Evolutionary conservation across 208 protist species (phyloP), one percentile per base, ranked within the genome.

Genomic region (Crithidia fasciculata): DNA sequence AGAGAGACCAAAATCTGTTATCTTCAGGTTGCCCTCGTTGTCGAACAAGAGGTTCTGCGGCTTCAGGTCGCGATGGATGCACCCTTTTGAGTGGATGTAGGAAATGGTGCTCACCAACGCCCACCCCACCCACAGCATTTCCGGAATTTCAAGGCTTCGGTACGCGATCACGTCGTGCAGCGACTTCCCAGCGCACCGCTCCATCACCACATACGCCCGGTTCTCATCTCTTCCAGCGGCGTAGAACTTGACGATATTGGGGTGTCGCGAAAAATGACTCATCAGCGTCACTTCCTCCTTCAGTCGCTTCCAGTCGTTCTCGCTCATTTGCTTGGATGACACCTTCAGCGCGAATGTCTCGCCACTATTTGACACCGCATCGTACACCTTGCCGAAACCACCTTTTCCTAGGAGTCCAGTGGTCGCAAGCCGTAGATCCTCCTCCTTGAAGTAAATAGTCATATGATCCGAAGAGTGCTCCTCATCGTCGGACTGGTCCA

Each of bases 41-140:
- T 98, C 95, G 73, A 98, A 96, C 45, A 98, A 76, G 13, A 98
- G 81, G 78, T 98, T 98, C 56, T 94, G 88, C 52, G 93, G 91
- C 73, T 98, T 98, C 52, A 98, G 65, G 61, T 98, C 95, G 37
- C 95, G 76, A 56, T 98, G 93, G 73, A 97, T 96, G 63, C 90
- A 95, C 10, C 87, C 89, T 61, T 94, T 91, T 0, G 88, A 84
- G 69, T 98, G 92, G 49, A 97, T 84, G 80, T 93, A 95, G 5
- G 81, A 75, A 16, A 97, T 85, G 39, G 95, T 95, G 72, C 87
- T 82, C 5, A 96, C 80, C 28, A 98, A 78, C 10, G 94, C 76
- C 75, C 84, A 93, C 16, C 90, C 93, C 49, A 97, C 87, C 89
- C 90, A 97, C 44, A 97, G 71, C 60, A 97, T 91, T 63, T 97